phyloP scores from a whole-genome alignment of 306 rosid genomes.

The Carpinus viminea region DNA sequence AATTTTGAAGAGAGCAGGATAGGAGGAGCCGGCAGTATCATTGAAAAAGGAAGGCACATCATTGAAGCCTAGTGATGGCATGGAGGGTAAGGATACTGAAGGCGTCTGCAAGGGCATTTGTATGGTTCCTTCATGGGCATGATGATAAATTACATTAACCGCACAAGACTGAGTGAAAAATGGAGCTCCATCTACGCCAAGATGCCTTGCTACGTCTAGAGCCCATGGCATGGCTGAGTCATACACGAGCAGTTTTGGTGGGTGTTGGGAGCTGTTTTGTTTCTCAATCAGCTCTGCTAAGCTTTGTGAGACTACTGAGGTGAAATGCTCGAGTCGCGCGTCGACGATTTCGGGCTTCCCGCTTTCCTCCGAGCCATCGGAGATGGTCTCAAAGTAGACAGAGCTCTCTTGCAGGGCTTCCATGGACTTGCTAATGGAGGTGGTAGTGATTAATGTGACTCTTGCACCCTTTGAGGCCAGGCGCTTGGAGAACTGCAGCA shows the following conservation, averaged over 20 bases:
- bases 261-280: background rate
- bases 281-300: background rate
- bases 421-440: background rate
- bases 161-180: constrained; percentile 31
- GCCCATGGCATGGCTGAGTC: constrained; percentile 37
- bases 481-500: constrained; percentile 32
- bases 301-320: background rate
- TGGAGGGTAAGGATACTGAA: constrained; percentile 1
- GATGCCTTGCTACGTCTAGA: constrained; percentile 22
- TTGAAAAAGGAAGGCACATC: constrained; percentile 16
- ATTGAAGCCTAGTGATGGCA: constrained; percentile 6
- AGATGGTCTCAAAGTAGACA: constrained; percentile 11
- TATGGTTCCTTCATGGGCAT: constrained; percentile 5
- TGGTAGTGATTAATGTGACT: constrained; percentile 25
- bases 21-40: background rate
- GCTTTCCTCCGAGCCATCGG: constrained; percentile 22
- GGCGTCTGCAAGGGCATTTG: constrained; percentile 2
- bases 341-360: background rate
- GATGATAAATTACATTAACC: constrained; percentile 12
- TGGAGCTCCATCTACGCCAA: constrained; percentile 28
- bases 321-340: background rate
- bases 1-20: background rate
- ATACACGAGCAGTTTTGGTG: constrained; percentile 12
- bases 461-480: constrained; percentile 22
- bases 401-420: constrained; percentile 2